Percentiles rank a stretch among this genome's conserved stretches.
Conservation (phyloP, 2,329 filamentous ascomycete genomes). For the Leptodontidium sp. region DNA sequence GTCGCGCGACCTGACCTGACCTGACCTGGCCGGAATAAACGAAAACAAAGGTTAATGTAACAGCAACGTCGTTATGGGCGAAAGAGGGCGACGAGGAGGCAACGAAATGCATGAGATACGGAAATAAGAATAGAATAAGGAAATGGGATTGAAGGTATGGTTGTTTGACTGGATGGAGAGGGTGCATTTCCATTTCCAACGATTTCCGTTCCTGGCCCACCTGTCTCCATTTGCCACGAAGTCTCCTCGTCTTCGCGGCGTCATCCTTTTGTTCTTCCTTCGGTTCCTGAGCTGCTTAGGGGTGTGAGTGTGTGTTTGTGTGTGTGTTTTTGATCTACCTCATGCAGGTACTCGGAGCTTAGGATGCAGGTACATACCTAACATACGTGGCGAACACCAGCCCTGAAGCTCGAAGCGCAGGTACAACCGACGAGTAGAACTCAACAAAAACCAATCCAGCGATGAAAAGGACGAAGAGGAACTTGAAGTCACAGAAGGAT, state of each 20-base stretch:
- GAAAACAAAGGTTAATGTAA: not conserved
- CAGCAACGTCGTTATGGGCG: not conserved
- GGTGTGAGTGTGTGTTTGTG: no score
- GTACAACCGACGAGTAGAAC: not conserved
- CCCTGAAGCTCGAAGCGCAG: not conserved
- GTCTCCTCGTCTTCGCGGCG: not conserved
- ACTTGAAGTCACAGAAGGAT: no score
- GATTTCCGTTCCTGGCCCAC: conserved; percentile 12
- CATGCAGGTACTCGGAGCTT: conserved; percentile 17
- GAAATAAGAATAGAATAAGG: not conserved
- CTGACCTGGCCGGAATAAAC: not conserved
- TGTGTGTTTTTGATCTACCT: not conserved
- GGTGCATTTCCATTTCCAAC: not conserved
- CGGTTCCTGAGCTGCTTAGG: not conserved
- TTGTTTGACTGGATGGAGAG: not conserved
- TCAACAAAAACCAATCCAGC: not conserved
- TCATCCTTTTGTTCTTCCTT: not conserved
- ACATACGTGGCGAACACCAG: not conserved
- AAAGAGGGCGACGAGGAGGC: no score
- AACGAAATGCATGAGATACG: no score
- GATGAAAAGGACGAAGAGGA: not conserved
- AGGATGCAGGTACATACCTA: conserved; percentile 6
- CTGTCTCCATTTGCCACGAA: conserved; percentile 28
- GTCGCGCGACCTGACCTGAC: not conserved
- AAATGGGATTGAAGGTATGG: not conserved